A percentile compares a stretch with the other conserved stretches of the same genome.
Conservation (phyloP, 306 rosid genomes). For the Alnus rubra region DNA sequence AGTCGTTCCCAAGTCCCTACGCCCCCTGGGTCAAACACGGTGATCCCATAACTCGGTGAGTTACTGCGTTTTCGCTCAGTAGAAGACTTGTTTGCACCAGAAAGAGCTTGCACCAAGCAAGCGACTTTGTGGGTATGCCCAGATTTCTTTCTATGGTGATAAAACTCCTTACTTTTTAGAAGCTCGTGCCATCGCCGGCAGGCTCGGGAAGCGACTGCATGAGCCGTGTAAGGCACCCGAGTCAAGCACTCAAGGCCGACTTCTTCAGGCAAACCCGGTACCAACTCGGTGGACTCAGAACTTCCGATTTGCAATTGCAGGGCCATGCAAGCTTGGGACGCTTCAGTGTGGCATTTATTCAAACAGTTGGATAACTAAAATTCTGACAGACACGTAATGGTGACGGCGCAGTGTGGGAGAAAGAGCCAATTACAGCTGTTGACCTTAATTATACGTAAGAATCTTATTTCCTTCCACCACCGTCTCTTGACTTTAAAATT, state of each 20-base stretch:
- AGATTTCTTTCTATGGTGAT: slow-evolving; percentile 28
- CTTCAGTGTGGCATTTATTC: background rate
- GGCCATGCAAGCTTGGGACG: background rate
- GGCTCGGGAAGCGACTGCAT: slow-evolving; percentile 37
- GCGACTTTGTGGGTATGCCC: slow-evolving; percentile 34
- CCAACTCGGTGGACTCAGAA: slow-evolving; percentile 25
- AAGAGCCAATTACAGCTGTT: too few species aligned
- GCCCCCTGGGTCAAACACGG: slow-evolving; percentile 34
- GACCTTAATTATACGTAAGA: too few species aligned
- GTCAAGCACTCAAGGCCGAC: slow-evolving; percentile 45
- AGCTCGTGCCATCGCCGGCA: slow-evolving; percentile 41
- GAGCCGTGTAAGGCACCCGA: slow-evolving; percentile 36
- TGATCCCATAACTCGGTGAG: slow-evolving; percentile 26
- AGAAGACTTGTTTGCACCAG: background rate
- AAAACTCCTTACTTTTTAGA: slow-evolving; percentile 34
- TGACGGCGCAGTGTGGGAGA: too few species aligned
- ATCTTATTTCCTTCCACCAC: too few species aligned
- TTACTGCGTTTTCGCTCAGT: background rate
- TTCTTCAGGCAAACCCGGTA: slow-evolving; percentile 42
- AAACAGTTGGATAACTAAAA: background rate
- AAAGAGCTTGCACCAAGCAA: slow-evolving; percentile 39
- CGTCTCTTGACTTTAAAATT: too few species aligned
- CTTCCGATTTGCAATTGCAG: background rate
- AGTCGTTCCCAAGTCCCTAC: slow-evolving; percentile 31
- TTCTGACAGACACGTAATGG: background rate